Conservation (phyloP, 169 alveolate species). For the Eimeria acervulina region DNA sequence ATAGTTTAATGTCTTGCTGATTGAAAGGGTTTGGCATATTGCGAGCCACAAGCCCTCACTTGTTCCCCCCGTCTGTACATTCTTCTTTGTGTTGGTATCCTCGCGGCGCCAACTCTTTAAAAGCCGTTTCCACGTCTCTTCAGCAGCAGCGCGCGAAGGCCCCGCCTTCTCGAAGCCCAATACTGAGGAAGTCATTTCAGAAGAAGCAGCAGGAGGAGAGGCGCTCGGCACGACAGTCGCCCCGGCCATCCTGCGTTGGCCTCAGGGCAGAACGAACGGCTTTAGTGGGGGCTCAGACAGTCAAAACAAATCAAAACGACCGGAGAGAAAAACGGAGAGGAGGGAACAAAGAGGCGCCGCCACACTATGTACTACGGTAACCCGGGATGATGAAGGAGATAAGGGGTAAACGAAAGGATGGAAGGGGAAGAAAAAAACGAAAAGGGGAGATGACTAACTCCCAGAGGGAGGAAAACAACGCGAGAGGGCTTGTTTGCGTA, state of each 20-base stretch:
- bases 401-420: too few relatives aligned
- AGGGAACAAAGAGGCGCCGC: too few relatives aligned
- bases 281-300: neutral
- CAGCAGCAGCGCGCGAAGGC: neutral
- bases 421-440: too few relatives aligned
- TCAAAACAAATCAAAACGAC: too few relatives aligned
- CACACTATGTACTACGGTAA: too few relatives aligned
- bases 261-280: neutral
- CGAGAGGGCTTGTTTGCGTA: too few relatives aligned
- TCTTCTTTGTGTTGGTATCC: neutral
- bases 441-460: too few relatives aligned
- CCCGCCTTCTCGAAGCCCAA: slow-evolving; percentile 18
- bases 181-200: slow-evolving; percentile 18
- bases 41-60: neutral
- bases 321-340: too few relatives aligned
- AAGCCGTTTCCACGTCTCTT: neutral
- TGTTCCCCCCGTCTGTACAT: neutral
- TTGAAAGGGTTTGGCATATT: too few relatives aligned
- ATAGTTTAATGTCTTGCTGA: neutral
- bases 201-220: neutral
- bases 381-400: too few relatives aligned
- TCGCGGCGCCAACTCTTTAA: slow-evolving; percentile 45
- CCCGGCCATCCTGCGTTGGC: neutral
- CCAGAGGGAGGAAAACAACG: too few relatives aligned
- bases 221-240: neutral